Evolutionary conservation across 768 basidiomycete species (phyloP), one percentile per base, ranked within the genome.

Genomic region (Suillus alpinus): DNA sequence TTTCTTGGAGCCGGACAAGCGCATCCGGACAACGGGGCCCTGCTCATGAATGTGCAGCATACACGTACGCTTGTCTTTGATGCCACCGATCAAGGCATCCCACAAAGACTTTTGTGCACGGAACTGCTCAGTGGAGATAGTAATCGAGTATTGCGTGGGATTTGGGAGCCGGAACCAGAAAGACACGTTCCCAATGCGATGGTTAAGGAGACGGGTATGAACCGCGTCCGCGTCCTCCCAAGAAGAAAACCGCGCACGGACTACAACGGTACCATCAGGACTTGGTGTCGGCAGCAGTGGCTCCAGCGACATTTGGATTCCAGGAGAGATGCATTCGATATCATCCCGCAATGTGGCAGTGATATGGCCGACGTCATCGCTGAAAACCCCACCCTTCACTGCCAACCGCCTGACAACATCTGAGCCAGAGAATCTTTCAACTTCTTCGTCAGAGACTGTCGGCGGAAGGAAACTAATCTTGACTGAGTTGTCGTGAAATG

Each of bases 121-220:
- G 69, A 83, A 84, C 60, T 87, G 85, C 31, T 75, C 77, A 10
- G 61, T 55, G 0, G 82, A 76, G 47, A 86, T 79, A 31, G 69
- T 74, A 44, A 84, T 79, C 14, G 76, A 75, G 68, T 85, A 88
- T 53, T 80, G 73, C 63, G 83, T 74, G 0, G 83, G 81, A 63
- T 79, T 74, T 0, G 83, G 82, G 50, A 83, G 79, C 31, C 73
- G 74, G 20, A 80, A 64, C 60, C 75, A 76, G 39, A 83, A 62
- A 18, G 58, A 34, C 18, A 57, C 58, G 40, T 73, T 74, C 1
- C 73, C 73, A 23, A 77, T 71, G 8, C 67, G 66, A 36, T 68
- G 74, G 6, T 71, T 69, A 5, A 73, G 68, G 40, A 86, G 73
- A 20, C 59, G 64, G 6, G 73, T 71, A 29, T 76, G 69, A 7